Percentiles rank a stretch among this genome's conserved stretches.
phyloP scores from a whole-genome alignment of 2,329 filamentous ascomycete species.

The Diplodia scrobiculata region DNA sequence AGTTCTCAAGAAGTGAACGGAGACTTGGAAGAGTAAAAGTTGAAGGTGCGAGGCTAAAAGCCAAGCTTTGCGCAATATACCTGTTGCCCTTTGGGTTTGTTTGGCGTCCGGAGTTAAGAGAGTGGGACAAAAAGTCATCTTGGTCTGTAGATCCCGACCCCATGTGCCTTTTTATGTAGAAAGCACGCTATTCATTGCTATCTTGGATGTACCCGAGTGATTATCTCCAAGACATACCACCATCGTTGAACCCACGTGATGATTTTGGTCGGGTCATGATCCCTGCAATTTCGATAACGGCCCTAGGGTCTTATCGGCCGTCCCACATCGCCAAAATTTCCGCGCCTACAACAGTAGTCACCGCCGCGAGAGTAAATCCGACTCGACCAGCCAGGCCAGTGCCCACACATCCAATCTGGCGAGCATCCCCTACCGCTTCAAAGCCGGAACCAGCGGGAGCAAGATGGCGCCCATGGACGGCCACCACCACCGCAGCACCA shows the following conservation, averaged over 20 bases:
- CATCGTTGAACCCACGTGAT: neutral
- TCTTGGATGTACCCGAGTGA: neutral
- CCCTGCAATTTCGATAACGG: slow-evolving; percentile 25
- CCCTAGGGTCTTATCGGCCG: slow-evolving; percentile 6
- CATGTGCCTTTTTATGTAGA: neutral
- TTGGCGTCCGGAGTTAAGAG: slow-evolving; percentile 10
- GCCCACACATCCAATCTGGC: slow-evolving; percentile 24
- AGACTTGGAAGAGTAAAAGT: slow-evolving; percentile 30
- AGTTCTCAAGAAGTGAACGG: slow-evolving; percentile 47
- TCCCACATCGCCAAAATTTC: slow-evolving; percentile 29
- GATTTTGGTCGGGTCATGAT: neutral
- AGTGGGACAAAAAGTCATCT: neutral
- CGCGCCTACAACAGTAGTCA: slow-evolving; percentile 6
- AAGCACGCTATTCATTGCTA: neutral
- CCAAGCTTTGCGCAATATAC: neutral
- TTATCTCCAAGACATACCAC: too few species aligned
- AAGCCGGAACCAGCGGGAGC: slow-evolving; percentile 64
- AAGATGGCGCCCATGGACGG: slow-evolving; percentile 72
- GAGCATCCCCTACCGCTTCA: slow-evolving; percentile 74
- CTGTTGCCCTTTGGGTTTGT: neutral
- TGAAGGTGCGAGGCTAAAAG: neutral
- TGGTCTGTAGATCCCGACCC: neutral
- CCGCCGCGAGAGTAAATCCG: neutral
- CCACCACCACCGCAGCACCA: slow-evolving; percentile 88
- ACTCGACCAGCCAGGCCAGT: neutral